A percentile compares a stretch with the other conserved stretches of the same genome.
phyloP scores from a whole-genome alignment of 768 basidiomycete species.

The Mycena epipterygia region DNA sequence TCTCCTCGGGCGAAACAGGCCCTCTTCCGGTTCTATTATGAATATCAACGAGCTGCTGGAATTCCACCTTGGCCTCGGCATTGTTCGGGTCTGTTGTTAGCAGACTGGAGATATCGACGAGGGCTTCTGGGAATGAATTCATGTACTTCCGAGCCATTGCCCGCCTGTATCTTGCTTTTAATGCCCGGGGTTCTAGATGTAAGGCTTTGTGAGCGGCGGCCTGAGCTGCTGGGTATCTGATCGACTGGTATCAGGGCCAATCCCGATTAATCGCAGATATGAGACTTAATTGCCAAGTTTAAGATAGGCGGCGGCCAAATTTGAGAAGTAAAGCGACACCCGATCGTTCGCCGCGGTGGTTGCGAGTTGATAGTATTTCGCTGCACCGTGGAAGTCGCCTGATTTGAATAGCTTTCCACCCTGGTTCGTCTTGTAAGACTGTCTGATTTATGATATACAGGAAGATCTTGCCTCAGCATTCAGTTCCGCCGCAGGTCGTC shows the following conservation, averaged over 20 bases:
- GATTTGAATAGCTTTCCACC: background rate
- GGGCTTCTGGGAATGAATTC: slow-evolving; percentile 2
- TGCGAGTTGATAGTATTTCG: background rate
- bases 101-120: slow-evolving; percentile 2
- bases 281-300: background rate
- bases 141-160: slow-evolving; percentile 3
- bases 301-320: slow-evolving; percentile 4
- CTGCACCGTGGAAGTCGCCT: background rate
- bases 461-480: too few species aligned
- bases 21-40: background rate
- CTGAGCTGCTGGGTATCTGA: background rate
- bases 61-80: background rate
- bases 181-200: background rate
- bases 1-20: background rate
- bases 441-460: too few species aligned
- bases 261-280: background rate
- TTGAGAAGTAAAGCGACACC: background rate
- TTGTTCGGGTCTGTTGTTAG: slow-evolving; percentile 5
- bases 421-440: background rate
- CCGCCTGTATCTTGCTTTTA: slow-evolving; percentile 9
- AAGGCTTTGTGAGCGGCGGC: slow-evolving; percentile 1
- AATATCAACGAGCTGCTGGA: background rate
- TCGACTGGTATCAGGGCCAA: background rate
- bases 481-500: too few species aligned
- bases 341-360: background rate